These are phyloP conservation scores for Brasenia schreberi DNA, from an alignment of 164 flowering plant species.

Conservation along the genomic window DNA sequence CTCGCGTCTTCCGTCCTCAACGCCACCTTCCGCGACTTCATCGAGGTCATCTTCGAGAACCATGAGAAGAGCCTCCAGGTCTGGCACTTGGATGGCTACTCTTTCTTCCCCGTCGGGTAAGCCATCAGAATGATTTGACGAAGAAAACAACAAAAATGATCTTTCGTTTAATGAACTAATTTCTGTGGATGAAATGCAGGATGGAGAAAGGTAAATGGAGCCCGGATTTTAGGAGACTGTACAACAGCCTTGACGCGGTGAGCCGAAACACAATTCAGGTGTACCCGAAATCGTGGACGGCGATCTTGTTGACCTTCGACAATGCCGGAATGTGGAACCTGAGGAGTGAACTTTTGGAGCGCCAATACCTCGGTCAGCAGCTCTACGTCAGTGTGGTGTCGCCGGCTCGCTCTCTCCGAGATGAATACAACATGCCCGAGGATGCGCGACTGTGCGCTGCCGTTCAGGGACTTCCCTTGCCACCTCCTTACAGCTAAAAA, in stretches of 20 bases:
- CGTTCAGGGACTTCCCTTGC: constrained; percentile 26
- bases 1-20: constrained; percentile 69
- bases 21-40: constrained; percentile 49
- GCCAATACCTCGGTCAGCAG: constrained; percentile 38
- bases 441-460: constrained; percentile 19
- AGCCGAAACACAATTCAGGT: constrained; percentile 42
- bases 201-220: constrained; percentile 34
- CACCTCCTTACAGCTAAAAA: constrained; percentile 22
- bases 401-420: constrained; percentile 29
- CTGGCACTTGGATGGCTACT: constrained; percentile 78
- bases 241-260: constrained; percentile 39
- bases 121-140: too few species aligned
- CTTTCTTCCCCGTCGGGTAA: constrained; percentile 62
- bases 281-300: constrained; percentile 38
- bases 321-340: constrained; percentile 48
- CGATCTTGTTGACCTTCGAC: constrained; percentile 36
- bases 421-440: constrained; percentile 33
- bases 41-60: constrained; percentile 77
- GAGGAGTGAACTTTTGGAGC: constrained; percentile 21
- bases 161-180: not conserved
- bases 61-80: constrained; percentile 45
- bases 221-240: constrained; percentile 31
- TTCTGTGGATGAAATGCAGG: not conserved
- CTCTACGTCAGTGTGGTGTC: constrained; percentile 32
- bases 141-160: too few species aligned